Conservation (phyloP, 805 yeast species). For the Metschnikowia dekortorum region DNA sequence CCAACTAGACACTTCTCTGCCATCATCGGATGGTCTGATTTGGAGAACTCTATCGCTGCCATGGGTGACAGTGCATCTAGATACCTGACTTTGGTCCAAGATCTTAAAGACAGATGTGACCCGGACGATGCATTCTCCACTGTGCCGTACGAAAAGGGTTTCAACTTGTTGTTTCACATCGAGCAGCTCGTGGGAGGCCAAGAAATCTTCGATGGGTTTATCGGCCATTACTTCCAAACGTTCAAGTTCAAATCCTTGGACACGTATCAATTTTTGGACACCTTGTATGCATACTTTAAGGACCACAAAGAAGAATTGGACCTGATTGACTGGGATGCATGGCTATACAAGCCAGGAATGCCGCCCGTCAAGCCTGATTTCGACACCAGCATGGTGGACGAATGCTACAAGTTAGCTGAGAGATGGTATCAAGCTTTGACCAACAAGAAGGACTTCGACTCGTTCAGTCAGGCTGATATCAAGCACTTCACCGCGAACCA, state of each 20-base stretch:
- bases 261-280: conserved; percentile 74
- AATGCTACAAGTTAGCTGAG: conserved; percentile 60
- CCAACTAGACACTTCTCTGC: conserved; percentile 73
- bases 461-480: conserved; percentile 50
- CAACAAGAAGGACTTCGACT: conserved; percentile 14
- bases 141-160: conserved; percentile 91
- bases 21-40: conserved; percentile 84
- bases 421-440: conserved; percentile 52
- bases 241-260: conserved; percentile 72
- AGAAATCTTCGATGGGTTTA: conserved; percentile 68
- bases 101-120: conserved; percentile 64
- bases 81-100: conserved; percentile 64
- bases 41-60: conserved; percentile 61
- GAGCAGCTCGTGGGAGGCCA: conserved; percentile 67
- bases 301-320: conserved; percentile 52
- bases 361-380: conserved; percentile 79
- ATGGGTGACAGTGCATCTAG: conserved; percentile 51
- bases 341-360: conserved; percentile 81
- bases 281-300: conserved; percentile 61
- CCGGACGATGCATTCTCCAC: conserved; percentile 88
- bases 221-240: conserved; percentile 68
- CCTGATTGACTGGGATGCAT: conserved; percentile 75
- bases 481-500: conserved; percentile 66
- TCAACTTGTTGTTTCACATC: conserved; percentile 67
- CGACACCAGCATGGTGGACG: conserved; percentile 73